These are phyloP conservation scores for Colletotrichum truncatum DNA, from an alignment of 2,329 filamentous ascomycete genomes.

Conservation along the genomic window DNA sequence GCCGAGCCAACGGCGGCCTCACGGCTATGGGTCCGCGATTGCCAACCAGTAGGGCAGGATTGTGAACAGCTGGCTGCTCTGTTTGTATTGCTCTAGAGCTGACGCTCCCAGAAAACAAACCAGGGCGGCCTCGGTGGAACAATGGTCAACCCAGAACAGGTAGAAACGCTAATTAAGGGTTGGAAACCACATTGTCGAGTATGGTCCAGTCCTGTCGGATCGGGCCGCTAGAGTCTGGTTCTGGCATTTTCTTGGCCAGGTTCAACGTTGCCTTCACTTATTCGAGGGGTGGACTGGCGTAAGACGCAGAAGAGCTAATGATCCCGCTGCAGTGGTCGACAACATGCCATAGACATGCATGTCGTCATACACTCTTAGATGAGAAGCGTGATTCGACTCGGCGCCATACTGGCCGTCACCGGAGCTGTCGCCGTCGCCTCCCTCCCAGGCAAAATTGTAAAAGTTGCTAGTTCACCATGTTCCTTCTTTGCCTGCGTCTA, in stretches of 20 bases:
- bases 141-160: not conserved
- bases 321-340: not conserved
- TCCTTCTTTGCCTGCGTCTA: conserved; percentile 35
- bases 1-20: not conserved
- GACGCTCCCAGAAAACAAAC: not conserved
- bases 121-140: not conserved
- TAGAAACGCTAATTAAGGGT: not conserved
- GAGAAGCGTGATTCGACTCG: not conserved
- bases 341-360: conserved; percentile 8
- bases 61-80: conserved; percentile 27
- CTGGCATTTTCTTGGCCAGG: not conserved
- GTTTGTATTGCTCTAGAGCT: not conserved
- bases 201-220: conserved; percentile 35
- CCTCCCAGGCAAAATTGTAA: conserved; percentile 35
- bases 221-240: conserved; percentile 36
- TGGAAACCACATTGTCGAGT: conserved; percentile 15
- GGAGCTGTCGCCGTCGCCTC: conserved; percentile 36
- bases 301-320: not conserved
- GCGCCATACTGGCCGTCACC: not conserved
- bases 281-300: not conserved
- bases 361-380: conserved; percentile 1
- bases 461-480: conserved; percentile 40
- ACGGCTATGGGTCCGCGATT: not conserved
- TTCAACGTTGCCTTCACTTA: not conserved
- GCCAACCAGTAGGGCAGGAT: conserved; percentile 13